Evolutionary conservation across 2,329 filamentous ascomycete species (phyloP), one percentile per base, ranked within the genome.

Genomic region (Beauveria varroae): DNA sequence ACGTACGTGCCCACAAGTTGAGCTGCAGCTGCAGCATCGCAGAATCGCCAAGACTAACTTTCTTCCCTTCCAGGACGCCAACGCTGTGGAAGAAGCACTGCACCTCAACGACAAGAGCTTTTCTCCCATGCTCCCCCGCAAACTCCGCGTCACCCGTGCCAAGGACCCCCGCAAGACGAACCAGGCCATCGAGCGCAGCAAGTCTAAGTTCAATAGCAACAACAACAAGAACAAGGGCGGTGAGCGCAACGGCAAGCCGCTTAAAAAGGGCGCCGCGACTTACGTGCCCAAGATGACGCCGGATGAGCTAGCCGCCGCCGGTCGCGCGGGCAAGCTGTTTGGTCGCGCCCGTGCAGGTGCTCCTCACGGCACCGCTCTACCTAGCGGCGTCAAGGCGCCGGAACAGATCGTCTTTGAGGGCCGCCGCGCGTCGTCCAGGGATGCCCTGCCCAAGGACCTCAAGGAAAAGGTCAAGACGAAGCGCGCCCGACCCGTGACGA

Each of bases 81-180:
- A 96, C 68, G 81, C 88, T 50, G 93, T 99, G 51, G 95, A 99
- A 75, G 84, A 89, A n/a, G 95, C 95, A 1, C 82, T 99, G 14
- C 82, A 96, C 44, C 85, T 93, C 64, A 84, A 97, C 72, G 93
- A 86, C 64, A 96, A 98, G 79, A 95, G 90, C 68, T 98, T 93
- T 70, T 92, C 93, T 18, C 93, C 93, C 20, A 87, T 97, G 84
- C 85, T 98, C n/a, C 93, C 93, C 10, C 87, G 95, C 51, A 84
- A 87, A 66, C 80, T 99, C 40, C 89, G 95, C 59, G 93, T 99
- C 52, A 88, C 86, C 53, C 87, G 95, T 63, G 95, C 95, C 70
- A 93, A 92, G 74, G 89, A 89, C 62, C 83, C 82, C 41, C 80
- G 82, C 69, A 85, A 85, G 74, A 86, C 83, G 7, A 73, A 75